These are phyloP conservation scores for Immersiporthe knoxdaviesiana DNA, from an alignment of 2,329 filamentous ascomycete species.

Conservation along the genomic window DNA sequence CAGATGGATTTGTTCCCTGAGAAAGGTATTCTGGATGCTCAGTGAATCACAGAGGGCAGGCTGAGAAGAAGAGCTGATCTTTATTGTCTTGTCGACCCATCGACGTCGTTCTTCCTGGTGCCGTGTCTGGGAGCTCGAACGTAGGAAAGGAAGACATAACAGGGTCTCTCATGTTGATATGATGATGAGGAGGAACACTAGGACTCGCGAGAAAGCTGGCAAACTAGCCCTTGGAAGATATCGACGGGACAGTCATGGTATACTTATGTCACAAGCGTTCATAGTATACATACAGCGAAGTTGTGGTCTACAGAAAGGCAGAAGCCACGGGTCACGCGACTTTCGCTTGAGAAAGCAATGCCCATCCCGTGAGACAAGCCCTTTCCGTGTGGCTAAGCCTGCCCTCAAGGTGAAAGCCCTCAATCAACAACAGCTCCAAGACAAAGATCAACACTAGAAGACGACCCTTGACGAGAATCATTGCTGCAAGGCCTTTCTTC, in stretches of 20 bases:
- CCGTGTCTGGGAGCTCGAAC: too few species aligned
- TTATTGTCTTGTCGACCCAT: slow-evolving; percentile 1
- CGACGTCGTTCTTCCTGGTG: slow-evolving; percentile 1
- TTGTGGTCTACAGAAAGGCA: neutral
- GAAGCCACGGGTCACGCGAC: neutral
- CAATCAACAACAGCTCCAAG: neutral
- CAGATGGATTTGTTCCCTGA: too few species aligned
- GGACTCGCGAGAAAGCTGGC: neutral
- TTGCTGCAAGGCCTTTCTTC: neutral
- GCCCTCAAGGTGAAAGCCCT: neutral
- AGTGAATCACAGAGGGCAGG: too few species aligned
- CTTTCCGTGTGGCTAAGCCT: neutral
- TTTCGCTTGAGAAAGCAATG: neutral
- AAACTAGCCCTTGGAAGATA: neutral
- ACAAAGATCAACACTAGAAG: slow-evolving; percentile 6
- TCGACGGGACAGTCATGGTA: neutral
- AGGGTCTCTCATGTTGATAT: too few species aligned
- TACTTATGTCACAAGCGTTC: neutral
- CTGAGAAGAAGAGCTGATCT: too few species aligned
- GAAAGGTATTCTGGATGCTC: too few species aligned
- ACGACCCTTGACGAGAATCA: neutral
- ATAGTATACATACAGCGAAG: neutral
- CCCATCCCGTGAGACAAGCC: neutral
- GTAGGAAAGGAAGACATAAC: too few species aligned
- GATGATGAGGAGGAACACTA: neutral